Base-by-base conservation (phyloP, 2,329 filamentous ascomycete genomes). In the Diaporthe nobilis region DNA sequence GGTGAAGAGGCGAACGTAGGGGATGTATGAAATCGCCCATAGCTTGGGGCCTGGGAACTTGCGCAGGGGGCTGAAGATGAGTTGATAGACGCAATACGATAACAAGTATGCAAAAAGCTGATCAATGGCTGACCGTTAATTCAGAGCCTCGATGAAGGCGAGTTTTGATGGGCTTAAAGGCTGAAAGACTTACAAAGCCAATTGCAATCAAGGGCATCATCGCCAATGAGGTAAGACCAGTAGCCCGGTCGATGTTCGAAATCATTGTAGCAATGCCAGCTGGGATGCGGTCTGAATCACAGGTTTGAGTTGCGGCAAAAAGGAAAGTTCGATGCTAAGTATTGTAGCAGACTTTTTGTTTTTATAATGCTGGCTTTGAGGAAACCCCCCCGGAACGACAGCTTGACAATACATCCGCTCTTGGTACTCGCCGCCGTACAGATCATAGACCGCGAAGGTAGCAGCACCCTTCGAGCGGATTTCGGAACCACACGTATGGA, bases 21-120 rank as follows among this genome's bases (percentile, higher is more conserved):
- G 71, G 39, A 76, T 51, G 22, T 63, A 39, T 22, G 71, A 68
- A 17, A 70, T 20, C 9, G 71, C 74, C 70, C 71, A 76, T 44
- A 73, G 61, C 44, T 73, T 76, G 34, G 74, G 74, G 13, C 74
- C 74, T 10, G 74, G 71, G 53, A 73, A 31, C 28, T 42, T 67
- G 58, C 74, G 71, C 39, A 76, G 49, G 6, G 71, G 74, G 15
- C n/a, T 67, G 25, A 76, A 72, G 51, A 60, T 17, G 71, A 76
- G 61, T 72, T 73, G 72, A 47, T 76, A 76, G 17, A 76, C 31
- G 31, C 25, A 7, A n/a, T 67, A 67, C 28, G 61, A 63, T 20
- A 63, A 31, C 15, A 67, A 34, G 61, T 67, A 67, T 12, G 28
- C 17, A n/a, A 67, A 4, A 67, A 67, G 42, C 61, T 67, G 42